phyloP scores from a whole-genome alignment of 768 basidiomycete genomes.

The Boletus subcaerulescens region DNA sequence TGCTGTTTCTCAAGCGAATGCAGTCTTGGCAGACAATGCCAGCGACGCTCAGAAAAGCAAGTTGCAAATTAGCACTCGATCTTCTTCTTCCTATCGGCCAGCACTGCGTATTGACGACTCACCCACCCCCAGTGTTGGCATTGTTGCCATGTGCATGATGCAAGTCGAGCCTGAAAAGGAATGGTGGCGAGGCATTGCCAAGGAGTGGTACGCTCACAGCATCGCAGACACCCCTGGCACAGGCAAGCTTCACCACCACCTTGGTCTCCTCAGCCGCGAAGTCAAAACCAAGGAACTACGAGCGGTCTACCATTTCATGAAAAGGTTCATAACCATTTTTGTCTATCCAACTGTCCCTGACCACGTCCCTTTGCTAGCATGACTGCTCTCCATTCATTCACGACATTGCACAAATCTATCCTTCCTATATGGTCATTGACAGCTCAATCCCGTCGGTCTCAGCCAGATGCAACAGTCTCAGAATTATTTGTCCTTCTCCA shows the following conservation, averaged over 20 bases:
- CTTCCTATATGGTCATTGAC: conserved; percentile 82
- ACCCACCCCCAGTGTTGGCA: conserved; percentile 75
- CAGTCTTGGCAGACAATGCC: conserved; percentile 26
- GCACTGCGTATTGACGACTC: conserved; percentile 62
- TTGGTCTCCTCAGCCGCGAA: conserved; percentile 85
- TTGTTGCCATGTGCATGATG: conserved; percentile 75
- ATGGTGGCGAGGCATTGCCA: conserved; percentile 83
- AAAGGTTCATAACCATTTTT: conserved; percentile 59
- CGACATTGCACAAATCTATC: conserved; percentile 85
- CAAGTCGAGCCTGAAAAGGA: conserved; percentile 91
- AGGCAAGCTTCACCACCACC: conserved; percentile 91
- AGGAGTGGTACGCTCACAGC: conserved; percentile 91
- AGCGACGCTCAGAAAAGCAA: conserved; percentile 36
- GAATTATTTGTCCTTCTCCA: conserved; percentile 92
- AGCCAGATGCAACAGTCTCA: conserved; percentile 67
- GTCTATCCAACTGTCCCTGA: conserved; percentile 3
- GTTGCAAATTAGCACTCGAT: conserved; percentile 22
- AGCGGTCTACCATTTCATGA: conserved; percentile 89
- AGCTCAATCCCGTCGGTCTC: conserved; percentile 59
- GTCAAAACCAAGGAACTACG: conserved; percentile 78
- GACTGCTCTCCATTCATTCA: conserved; percentile 84
- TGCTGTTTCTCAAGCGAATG: conserved; percentile 49
- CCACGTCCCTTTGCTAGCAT: conserved; percentile 50
- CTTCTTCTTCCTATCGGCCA: conserved; percentile 46
- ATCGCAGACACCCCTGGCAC: conserved; percentile 89